Evolutionary conservation across 2,329 filamentous ascomycete species (phyloP), one percentile per base, ranked within the genome.

Genomic region (Massarina eburnea): DNA sequence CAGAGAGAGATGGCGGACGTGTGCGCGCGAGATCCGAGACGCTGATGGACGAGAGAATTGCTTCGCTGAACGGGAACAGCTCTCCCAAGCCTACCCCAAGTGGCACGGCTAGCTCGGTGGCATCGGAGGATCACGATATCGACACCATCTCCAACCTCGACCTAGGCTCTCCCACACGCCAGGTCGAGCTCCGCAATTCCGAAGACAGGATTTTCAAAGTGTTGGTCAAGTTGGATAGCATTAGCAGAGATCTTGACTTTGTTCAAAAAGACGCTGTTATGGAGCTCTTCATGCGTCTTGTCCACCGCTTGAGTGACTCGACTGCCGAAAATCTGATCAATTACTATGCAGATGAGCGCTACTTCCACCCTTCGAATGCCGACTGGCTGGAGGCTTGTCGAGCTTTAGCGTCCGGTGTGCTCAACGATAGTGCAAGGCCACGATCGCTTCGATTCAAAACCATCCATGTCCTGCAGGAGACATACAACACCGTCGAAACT

Each of bases 351-450:
- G 81, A 88, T 42, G 85, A 86, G 52, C 77, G 85, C 36, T 84
- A 82, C 57, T 87, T 88, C 57, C 86, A 85, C 35, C 87, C 87
- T 2, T 88, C 86, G 0, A 85, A 89, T 55, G 68, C 77, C 37
- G 74, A 81, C 27, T 91, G 86, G 87, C 78, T 86, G 50, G 71
- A 77, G 2, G 86, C 88, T 41, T 74, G 86, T 43, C 71, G 73
- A 14, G 70, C 81, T 20, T 76, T 90, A 1, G 65, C 89, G 14
- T 73, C 80, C 17, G 78, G 78, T 1, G 85, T 90, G 59, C 83
- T 88, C 55, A 77, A 79, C 33, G 81, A 88, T 57, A 76, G 75
- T 24, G 73, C 68, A 9, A 80, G 85, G 34, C 83, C 83, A 10
- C 78, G 82, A 2, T 71, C 80, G 41, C 81, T 87, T 41, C 80